phyloP scores from a whole-genome alignment of 768 basidiomycete species.

The Myochromella boudieri region DNA sequence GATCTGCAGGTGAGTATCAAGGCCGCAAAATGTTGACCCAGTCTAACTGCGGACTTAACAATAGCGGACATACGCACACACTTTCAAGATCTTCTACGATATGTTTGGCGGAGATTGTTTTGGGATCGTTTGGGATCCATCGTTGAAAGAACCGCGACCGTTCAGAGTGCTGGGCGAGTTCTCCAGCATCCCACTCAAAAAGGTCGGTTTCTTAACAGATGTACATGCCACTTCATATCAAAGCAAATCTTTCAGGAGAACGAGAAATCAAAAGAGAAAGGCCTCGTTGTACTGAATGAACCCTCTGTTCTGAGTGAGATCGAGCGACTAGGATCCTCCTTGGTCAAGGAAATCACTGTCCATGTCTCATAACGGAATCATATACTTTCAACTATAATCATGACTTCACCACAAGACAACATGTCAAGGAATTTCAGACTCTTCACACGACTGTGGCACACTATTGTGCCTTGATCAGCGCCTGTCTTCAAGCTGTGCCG shows the following conservation, averaged over 20 bases:
- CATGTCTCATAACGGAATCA: conserved; percentile 19
- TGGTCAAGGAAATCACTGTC: conserved; percentile 53
- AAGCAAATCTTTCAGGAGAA: conserved; percentile 26
- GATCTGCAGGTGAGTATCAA: conserved; percentile 69
- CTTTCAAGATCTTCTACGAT: conserved; percentile 84
- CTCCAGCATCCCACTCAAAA: conserved; percentile 59
- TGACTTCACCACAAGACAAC: no score
- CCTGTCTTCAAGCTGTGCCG: no score
- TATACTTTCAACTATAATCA: no score
- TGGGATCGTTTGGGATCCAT: conserved; percentile 87
- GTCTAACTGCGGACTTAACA: background rate
- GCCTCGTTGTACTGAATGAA: conserved; percentile 65
- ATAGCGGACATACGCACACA: conserved; percentile 72
- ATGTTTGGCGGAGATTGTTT: conserved; percentile 74
- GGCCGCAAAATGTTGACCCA: background rate
- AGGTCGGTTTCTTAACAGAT: conserved; percentile 25
- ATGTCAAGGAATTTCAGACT: no score
- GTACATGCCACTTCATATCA: background rate
- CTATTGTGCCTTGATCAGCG: no score
- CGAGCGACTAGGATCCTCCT: conserved; percentile 66
- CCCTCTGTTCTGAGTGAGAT: conserved; percentile 72
- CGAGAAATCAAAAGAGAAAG: conserved; percentile 54
- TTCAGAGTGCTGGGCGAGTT: conserved; percentile 86
- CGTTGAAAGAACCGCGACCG: conserved; percentile 54
- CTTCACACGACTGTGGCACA: no score